Conservation (phyloP, 2,329 filamentous ascomycete genomes). For the Neurospora crassa region DNA sequence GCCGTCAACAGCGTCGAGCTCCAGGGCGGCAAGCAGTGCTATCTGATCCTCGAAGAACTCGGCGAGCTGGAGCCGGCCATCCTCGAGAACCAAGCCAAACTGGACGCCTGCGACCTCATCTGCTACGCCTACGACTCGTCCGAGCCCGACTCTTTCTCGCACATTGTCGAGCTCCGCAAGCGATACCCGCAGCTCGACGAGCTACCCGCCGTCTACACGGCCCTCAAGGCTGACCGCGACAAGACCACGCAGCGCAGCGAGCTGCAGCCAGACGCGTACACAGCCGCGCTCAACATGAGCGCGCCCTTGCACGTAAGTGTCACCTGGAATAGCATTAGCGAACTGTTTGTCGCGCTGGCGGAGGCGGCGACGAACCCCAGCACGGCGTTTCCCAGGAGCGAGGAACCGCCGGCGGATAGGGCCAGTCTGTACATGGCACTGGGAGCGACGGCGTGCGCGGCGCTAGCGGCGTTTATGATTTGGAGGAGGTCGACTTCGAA, state of each 20-base stretch:
- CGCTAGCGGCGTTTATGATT: slow-evolving; percentile 54
- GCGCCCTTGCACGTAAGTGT: slow-evolving; percentile 90
- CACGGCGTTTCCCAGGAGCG: slow-evolving; percentile 78
- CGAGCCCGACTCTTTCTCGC: slow-evolving; percentile 89
- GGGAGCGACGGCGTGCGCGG: slow-evolving; percentile 59
- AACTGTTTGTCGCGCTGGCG: slow-evolving; percentile 85
- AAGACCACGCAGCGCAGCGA: slow-evolving; percentile 94
- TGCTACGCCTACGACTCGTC: slow-evolving; percentile 97
- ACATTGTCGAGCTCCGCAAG: slow-evolving; percentile 72
- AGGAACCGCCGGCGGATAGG: slow-evolving; percentile 76
- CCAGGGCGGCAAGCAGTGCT: slow-evolving; percentile 91
- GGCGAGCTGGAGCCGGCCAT: slow-evolving; percentile 94
- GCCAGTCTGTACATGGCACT: slow-evolving; percentile 80
- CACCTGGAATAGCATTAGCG: slow-evolving; percentile 86
- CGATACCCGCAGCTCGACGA: slow-evolving; percentile 77
- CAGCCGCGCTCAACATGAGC: slow-evolving; percentile 73
- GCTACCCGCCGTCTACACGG: slow-evolving; percentile 85
- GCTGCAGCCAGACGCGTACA: slow-evolving; percentile 86
- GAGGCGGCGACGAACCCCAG: slow-evolving; percentile 87
- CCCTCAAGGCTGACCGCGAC: slow-evolving; percentile 89
- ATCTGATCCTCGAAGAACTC: slow-evolving; percentile 89
- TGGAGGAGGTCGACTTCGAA: slow-evolving; percentile 47
- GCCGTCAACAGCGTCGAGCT: slow-evolving; percentile 96
- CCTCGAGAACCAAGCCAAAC: slow-evolving; percentile 79
- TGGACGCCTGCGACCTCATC: slow-evolving; percentile 87